A percentile compares a stretch with the other conserved stretches of the same genome.
These are phyloP conservation scores for Exophiala sp. DNA, from an alignment of 2,329 filamentous ascomycete genomes.

Conservation along the genomic window DNA sequence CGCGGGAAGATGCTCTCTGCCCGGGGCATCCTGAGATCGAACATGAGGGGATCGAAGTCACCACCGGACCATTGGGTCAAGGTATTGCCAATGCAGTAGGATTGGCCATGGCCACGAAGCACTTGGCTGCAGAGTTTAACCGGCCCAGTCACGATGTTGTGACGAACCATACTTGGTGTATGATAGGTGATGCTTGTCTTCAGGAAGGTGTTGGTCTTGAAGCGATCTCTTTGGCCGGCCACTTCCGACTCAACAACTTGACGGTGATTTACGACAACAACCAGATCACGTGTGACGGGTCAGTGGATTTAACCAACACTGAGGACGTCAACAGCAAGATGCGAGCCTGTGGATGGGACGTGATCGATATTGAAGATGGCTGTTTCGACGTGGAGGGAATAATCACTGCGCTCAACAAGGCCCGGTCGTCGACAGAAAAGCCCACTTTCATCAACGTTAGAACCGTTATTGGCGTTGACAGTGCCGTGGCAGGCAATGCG, in stretches of 20 bases:
- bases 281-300: conserved; percentile 55
- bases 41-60: conserved; percentile 51
- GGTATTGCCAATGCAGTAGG: conserved; percentile 56
- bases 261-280: conserved; percentile 58
- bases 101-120: conserved; percentile 52
- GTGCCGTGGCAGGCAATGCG: conserved; percentile 45
- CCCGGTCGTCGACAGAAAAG: conserved; percentile 33
- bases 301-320: conserved; percentile 49
- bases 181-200: conserved; percentile 54
- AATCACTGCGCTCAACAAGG: conserved; percentile 40
- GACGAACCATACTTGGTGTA: conserved; percentile 49
- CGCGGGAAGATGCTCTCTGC: conserved; percentile 45
- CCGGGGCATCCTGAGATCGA: conserved; percentile 50
- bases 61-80: conserved; percentile 53
- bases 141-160: conserved; percentile 44
- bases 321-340: conserved; percentile 56
- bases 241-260: conserved; percentile 52
- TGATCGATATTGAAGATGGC: conserved; percentile 51
- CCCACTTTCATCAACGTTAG: conserved; percentile 52
- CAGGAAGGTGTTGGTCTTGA: conserved; percentile 55
- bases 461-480: conserved; percentile 50
- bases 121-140: conserved; percentile 50
- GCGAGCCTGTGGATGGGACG: conserved; percentile 51
- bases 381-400: conserved; percentile 47
- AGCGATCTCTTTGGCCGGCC: conserved; percentile 52